phyloP scores from a whole-genome alignment of 768 basidiomycete genomes.

The Boletus fagicola region DNA sequence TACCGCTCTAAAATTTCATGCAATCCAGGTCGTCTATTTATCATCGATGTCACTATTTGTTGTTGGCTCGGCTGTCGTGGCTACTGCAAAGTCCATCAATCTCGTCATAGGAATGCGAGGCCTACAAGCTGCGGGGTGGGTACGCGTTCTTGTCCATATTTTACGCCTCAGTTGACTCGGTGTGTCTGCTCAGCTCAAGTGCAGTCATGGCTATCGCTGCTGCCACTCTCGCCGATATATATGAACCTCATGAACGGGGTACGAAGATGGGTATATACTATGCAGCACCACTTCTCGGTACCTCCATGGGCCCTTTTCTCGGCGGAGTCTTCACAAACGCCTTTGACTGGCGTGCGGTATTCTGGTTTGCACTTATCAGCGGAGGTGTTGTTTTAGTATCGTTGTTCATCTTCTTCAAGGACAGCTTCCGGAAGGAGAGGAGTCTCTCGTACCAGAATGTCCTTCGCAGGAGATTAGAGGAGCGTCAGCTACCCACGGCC shows the following conservation, averaged over 20 bases:
- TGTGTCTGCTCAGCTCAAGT: conserved; percentile 44
- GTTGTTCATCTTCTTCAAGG: conserved; percentile 68
- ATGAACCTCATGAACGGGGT: conserved; percentile 75
- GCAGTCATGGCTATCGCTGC: conserved; percentile 73
- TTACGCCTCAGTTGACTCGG: neutral
- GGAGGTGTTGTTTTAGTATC: conserved; percentile 51
- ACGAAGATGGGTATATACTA: conserved; percentile 83
- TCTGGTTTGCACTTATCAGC: conserved; percentile 76
- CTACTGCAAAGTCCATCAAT: conserved; percentile 52
- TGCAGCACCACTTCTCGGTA: conserved; percentile 73
- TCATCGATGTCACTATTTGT: conserved; percentile 52
- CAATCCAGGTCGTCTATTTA: conserved; percentile 51
- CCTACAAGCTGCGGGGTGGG: conserved; percentile 62
- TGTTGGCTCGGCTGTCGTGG: conserved; percentile 57
- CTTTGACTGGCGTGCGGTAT: conserved; percentile 78
- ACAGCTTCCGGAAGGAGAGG: conserved; percentile 81
- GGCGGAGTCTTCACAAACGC: conserved; percentile 66
- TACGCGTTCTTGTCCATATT: neutral
- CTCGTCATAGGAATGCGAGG: conserved; percentile 65
- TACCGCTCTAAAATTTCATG: neutral
- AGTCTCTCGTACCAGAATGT: conserved; percentile 76
- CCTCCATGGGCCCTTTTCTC: conserved; percentile 63
- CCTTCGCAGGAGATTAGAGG: conserved; percentile 43
- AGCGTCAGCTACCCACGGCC: conserved; percentile 14
- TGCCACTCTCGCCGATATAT: conserved; percentile 78